A percentile compares a stretch with the other conserved stretches of the same genome.
phyloP scores from a whole-genome alignment of 2,329 filamentous ascomycete genomes.

The Botryotinia narcissicola region DNA sequence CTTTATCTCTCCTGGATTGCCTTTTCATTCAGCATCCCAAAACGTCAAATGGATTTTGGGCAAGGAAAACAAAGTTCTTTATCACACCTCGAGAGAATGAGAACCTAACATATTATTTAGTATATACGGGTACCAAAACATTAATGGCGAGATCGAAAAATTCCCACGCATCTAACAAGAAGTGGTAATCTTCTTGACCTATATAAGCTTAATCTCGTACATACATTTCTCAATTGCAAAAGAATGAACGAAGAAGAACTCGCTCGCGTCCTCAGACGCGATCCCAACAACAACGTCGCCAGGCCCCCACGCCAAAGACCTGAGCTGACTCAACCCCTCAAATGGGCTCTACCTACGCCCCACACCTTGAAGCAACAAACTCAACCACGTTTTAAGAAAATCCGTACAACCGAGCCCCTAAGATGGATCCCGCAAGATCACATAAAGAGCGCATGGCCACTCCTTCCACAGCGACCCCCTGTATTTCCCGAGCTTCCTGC shows the following conservation, averaged over 20 bases:
- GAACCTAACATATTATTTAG: not conserved
- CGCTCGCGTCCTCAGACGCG: not conserved
- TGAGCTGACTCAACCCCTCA: not conserved
- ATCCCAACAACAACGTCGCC: not conserved
- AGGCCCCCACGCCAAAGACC: not conserved
- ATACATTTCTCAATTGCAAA: not conserved
- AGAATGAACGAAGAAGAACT: not conserved
- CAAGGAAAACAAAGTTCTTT: not conserved
- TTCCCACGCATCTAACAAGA: not conserved
- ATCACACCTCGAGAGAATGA: not conserved
- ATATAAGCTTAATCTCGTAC: not conserved
- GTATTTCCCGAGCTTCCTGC: not conserved
- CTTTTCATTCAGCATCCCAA: not conserved
- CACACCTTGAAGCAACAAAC: not conserved
- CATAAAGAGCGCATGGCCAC: not conserved
- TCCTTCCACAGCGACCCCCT: not conserved
- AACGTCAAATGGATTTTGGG: not conserved
- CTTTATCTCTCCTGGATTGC: not conserved
- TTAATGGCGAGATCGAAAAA: not conserved
- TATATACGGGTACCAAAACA: not conserved
- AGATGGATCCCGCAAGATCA: not conserved
- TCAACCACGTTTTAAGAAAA: accelerated
- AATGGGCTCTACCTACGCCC: accelerated
- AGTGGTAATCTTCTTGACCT: not conserved
- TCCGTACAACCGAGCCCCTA: not conserved